A percentile compares a stretch with the other conserved stretches of the same genome.
These are phyloP conservation scores for Gyromitra esculenta DNA, from an alignment of 2,329 filamentous ascomycete species.

Conservation along the genomic window DNA sequence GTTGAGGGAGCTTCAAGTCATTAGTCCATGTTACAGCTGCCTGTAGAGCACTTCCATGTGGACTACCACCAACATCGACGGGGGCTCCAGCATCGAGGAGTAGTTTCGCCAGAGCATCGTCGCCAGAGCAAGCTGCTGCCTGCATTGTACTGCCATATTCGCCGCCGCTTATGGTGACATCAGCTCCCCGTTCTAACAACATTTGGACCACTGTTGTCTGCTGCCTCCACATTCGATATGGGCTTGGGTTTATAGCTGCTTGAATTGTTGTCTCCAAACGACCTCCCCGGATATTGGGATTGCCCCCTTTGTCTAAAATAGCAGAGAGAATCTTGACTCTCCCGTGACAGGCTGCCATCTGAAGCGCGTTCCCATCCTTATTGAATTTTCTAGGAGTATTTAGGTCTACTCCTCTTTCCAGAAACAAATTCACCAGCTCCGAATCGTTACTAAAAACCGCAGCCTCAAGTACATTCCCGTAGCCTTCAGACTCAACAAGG, in stretches of 20 bases:
- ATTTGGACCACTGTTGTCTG: neutral
- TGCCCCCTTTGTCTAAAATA: conserved; percentile 24
- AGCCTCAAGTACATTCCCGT: conserved; percentile 12
- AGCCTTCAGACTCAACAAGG: neutral
- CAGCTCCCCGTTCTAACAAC: neutral
- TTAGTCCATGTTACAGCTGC: conserved; percentile 14
- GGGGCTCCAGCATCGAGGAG: conserved; percentile 8
- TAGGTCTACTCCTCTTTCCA: conserved; percentile 24
- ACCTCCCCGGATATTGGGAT: conserved; percentile 20
- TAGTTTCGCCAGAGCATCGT: neutral
- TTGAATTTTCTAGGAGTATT: conserved; percentile 4
- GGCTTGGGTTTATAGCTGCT: conserved; percentile 19
- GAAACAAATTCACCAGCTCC: conserved; percentile 57
- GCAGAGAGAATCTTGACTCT: conserved; percentile 2
- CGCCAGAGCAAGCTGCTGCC: conserved; percentile 11
- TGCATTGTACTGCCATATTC: conserved; percentile 22
- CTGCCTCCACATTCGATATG: conserved; percentile 8
- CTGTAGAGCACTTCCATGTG: conserved; percentile 22
- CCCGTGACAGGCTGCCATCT: neutral
- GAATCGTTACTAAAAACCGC: neutral
- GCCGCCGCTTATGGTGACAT: conserved; percentile 3
- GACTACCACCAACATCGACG: conserved; percentile 2
- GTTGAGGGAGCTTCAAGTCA: neutral
- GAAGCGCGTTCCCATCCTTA: conserved; percentile 8
- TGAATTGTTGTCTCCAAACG: conserved; percentile 14